phyloP scores from a whole-genome alignment of 306 rosid genomes.

The Quercus bicolor region DNA sequence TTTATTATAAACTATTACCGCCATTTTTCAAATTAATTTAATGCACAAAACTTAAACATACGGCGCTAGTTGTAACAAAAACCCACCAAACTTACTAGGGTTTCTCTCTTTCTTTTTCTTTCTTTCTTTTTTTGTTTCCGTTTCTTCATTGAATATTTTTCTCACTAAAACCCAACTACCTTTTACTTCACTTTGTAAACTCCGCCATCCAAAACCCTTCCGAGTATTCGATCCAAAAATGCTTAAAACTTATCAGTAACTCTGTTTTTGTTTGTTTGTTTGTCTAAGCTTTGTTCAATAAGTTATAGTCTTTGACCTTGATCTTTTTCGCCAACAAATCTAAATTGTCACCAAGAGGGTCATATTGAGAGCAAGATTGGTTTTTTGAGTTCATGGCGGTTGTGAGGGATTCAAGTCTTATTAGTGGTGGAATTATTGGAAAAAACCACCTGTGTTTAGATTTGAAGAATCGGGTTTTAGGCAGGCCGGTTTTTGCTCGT shows the following conservation, averaged over 20 bases:
- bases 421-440: constrained; percentile 5
- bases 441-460: constrained; percentile 19
- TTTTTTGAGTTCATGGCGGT: constrained; percentile 46
- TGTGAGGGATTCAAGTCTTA: constrained; percentile 29
- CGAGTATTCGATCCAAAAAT: constrained; percentile 36
- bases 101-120: background rate
- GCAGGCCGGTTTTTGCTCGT: constrained; percentile 8
- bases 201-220: constrained; percentile 31
- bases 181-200: constrained; percentile 13
- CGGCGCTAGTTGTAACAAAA: background rate
- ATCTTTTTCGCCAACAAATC: background rate
- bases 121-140: too few relatives aligned
- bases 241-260: constrained; percentile 7
- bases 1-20: background rate
- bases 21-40: constrained; percentile 1
- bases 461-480: constrained; percentile 27
- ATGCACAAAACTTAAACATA: background rate
- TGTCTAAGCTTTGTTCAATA: background rate
- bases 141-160: background rate
- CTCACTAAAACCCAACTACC: background rate
- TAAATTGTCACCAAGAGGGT: background rate
- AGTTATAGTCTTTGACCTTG: constrained; percentile 1
- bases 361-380: background rate
- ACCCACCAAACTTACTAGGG: background rate
- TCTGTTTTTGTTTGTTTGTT: background rate